These are phyloP conservation scores for Elsinoe batatas DNA, from an alignment of 2,329 filamentous ascomycete genomes.

Conservation along the genomic window DNA sequence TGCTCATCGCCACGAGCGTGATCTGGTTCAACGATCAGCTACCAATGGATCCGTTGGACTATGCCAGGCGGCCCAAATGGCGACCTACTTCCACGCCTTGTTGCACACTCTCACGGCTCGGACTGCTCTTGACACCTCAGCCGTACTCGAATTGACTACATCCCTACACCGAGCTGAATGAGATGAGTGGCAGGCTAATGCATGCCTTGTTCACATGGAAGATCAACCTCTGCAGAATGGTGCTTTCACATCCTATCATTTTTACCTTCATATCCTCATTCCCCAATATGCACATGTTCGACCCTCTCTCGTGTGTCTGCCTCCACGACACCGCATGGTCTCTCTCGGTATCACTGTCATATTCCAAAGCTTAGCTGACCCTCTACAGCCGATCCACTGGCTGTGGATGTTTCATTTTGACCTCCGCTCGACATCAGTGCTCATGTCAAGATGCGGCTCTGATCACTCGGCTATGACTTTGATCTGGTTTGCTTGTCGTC, in stretches of 20 bases:
- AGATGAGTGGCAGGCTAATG: neutral
- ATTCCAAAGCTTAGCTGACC: slow-evolving; percentile 1
- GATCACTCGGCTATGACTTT: neutral
- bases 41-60: neutral
- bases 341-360: slow-evolving; percentile 2
- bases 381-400: slow-evolving; percentile 2
- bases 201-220: slow-evolving; percentile 4
- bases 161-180: neutral
- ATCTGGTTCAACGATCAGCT: neutral
- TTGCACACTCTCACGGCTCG: neutral
- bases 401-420: neutral
- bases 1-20: neutral
- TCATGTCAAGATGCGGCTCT: slow-evolving; percentile 9
- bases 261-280: neutral
- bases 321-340: slow-evolving; percentile 2
- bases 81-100: neutral
- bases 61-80: slow-evolving; percentile 3
- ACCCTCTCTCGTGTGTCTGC: slow-evolving; percentile 1
- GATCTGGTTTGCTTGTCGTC: neutral
- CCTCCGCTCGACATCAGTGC: slow-evolving; percentile 1
- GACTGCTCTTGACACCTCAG: neutral
- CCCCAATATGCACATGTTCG: neutral
- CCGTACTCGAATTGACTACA: neutral
- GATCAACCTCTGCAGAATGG: neutral
- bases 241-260: neutral